A percentile compares a stretch with the other conserved stretches of the same genome.
Evolutionary conservation across 129 eudicot genomes (phyloP).

Genomic region (Logfia minima): DNA sequence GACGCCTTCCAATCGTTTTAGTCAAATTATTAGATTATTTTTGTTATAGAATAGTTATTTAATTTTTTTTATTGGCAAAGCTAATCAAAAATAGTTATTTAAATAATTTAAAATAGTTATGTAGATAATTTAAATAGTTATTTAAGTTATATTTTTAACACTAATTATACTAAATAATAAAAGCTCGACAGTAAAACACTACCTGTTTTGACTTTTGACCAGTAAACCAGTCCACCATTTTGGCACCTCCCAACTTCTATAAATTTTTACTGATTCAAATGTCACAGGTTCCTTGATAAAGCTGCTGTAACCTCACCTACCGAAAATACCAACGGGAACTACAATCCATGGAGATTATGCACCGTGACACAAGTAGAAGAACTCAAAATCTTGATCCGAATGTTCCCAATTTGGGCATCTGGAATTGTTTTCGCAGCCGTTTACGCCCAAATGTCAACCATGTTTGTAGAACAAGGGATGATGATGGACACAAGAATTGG

Average conservation of each 20-base stretch:
- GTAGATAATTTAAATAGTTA: too few species aligned
- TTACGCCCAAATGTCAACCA: conserved; percentile 81
- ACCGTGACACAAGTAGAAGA: conserved; percentile 92
- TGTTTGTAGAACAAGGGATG: conserved; percentile 87
- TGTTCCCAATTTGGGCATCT: conserved; percentile 94
- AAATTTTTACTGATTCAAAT: not conserved
- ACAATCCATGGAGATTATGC: conserved; percentile 74
- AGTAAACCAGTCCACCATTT: too few species aligned
- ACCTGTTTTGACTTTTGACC: too few species aligned
- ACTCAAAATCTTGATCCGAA: conserved; percentile 72
- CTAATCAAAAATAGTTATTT: too few species aligned
- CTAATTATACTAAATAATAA: too few species aligned
- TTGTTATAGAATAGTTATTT: not conserved
- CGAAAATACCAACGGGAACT: conserved; percentile 49
- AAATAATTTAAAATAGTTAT: too few species aligned
- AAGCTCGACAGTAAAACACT: not conserved
- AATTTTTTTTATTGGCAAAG: too few species aligned
- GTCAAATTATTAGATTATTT: too few species aligned
- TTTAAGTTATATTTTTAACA: too few species aligned
- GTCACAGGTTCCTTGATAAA: conserved; percentile 73
- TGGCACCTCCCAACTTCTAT: not conserved
- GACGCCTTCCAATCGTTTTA: not conserved
- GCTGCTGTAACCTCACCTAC: conserved; percentile 56
- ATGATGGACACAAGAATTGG: conserved; percentile 73
- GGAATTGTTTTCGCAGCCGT: conserved; percentile 75